A percentile compares a stretch with the other conserved stretches of the same genome.
phyloP scores from a whole-genome alignment of 192 early-diverging fungal species.

The Backusella liffmaniae region DNA sequence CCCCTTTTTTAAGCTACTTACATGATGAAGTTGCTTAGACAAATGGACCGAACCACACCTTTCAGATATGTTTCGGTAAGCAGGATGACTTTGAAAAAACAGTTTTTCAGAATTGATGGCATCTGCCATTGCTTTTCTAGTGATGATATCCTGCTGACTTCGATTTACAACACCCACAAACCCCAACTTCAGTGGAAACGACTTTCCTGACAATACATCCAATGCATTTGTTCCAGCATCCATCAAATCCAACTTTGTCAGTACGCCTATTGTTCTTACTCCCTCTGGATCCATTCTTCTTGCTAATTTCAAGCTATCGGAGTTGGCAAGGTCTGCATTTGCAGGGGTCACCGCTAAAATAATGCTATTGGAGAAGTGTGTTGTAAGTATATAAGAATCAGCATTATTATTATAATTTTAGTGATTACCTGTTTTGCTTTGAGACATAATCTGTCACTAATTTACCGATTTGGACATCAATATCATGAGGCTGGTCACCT shows the following conservation, averaged over 20 bases:
- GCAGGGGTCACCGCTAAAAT: constrained; percentile 81
- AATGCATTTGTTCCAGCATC: constrained; percentile 80
- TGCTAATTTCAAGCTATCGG: constrained; percentile 83
- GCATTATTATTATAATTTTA: neutral
- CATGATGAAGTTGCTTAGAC: constrained; percentile 63
- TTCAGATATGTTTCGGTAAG: constrained; percentile 68
- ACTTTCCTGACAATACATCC: constrained; percentile 72
- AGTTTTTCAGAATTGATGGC: constrained; percentile 63
- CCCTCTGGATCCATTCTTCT: constrained; percentile 80
- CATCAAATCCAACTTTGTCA: constrained; percentile 87
- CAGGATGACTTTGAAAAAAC: constrained; percentile 73
- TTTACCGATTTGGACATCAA: constrained; percentile 75
- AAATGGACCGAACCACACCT: constrained; percentile 72
- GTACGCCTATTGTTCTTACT: constrained; percentile 65
- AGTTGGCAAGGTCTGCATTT: constrained; percentile 80
- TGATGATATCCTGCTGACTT: constrained; percentile 76
- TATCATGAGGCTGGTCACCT: constrained; percentile 82
- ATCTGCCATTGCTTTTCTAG: constrained; percentile 71
- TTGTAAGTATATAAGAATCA: no score
- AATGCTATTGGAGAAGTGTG: constrained; percentile 45
- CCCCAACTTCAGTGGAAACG: constrained; percentile 75
- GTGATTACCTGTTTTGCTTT: constrained; percentile 65
- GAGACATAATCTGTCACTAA: constrained; percentile 76
- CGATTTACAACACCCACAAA: constrained; percentile 83
- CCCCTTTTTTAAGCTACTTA: constrained; percentile 20